Percentiles rank a stretch among this genome's conserved stretches.
These are phyloP conservation scores for Catunica adiposa DNA, from an alignment of 2,329 filamentous ascomycete genomes.

Conservation along the genomic window DNA sequence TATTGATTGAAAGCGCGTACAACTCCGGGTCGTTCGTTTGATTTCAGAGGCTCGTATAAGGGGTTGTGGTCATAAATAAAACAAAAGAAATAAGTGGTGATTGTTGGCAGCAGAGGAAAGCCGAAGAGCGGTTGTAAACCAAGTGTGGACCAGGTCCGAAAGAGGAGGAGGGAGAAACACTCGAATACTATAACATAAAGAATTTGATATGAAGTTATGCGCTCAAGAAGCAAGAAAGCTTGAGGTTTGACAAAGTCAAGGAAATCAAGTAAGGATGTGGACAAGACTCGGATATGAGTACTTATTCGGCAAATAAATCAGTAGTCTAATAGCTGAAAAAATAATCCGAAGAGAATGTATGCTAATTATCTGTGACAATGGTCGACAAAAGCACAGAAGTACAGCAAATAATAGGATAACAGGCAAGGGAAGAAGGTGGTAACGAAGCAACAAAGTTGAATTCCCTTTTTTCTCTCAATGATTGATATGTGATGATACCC, in stretches of 20 bases:
- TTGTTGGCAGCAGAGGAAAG: conserved; percentile 1
- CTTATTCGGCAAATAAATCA: no score
- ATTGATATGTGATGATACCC: conserved; percentile 16
- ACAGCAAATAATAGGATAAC: neutral
- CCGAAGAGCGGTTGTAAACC: conserved; percentile 6
- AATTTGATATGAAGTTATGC: neutral
- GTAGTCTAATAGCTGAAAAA: no score
- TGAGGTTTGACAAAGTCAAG: neutral
- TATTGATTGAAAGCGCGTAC: conserved; percentile 13
- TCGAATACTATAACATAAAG: conserved; percentile 13
- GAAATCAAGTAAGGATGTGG: neutral
- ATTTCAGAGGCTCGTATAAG: conserved; percentile 28
- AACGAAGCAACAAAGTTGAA: conserved; percentile 19
- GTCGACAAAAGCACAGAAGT: neutral
- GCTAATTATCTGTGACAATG: neutral
- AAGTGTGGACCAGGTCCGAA: conserved; percentile 7
- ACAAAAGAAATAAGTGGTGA: conserved; percentile 23
- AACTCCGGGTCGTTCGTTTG: conserved; percentile 19
- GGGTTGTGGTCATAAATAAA: conserved; percentile 14
- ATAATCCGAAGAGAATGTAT: neutral
- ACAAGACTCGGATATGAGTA: no score
- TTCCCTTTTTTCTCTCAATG: conserved; percentile 8
- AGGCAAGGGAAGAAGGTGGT: neutral
- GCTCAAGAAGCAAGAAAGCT: conserved; percentile 8
- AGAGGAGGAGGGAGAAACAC: neutral